Evolutionary conservation across 306 rosid genomes (phyloP), one percentile per base, ranked within the genome.

Genomic region (Dalbergia cultrata): DNA sequence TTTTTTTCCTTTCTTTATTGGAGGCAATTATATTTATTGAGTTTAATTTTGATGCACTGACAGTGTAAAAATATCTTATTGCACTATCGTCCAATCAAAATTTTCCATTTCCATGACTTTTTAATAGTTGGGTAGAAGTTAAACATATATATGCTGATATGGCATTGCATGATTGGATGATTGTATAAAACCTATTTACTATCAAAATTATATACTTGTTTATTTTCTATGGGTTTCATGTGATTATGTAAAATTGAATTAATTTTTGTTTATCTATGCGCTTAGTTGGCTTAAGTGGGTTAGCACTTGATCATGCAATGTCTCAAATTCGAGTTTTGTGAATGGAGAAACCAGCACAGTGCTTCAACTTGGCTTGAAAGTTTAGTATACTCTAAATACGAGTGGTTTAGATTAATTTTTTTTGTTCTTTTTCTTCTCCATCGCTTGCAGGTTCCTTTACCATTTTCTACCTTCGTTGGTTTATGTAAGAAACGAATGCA

Each of bases 401-500:
- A 9, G 60, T n/a, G 21, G 60, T 54, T 54, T 16, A n/a, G 26
- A 54, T 21, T 54, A 16, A 16, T 7, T n/a, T 54, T 54, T 18
- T 7, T 7, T 54, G n/a, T 17, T 5, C 5, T 52, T 71, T 26
- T 76, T 74, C 22, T 64, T 44, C 61, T 70, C 13, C 77, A 64
- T 74, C 37, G 9, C 82, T 73, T 86, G 19, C 81, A 95, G 99
- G 92, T 96, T 79, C 94, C 90, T 7, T 57, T 96, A 31, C 94
- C 88, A 44, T 96, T 96, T 89, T 93, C 98, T 65, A 80, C 81
- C 21, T 96, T 93, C 70, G 56, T 90, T 79, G 86, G 65, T 21
- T 76, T 85, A 44, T 96, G 99, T 84, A 90, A 88, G 90, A 89
- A 85, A 85, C 83, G 77, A 21, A 35, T 82, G 85, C 74, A 76